phyloP scores from a whole-genome alignment of 352 stramenopile species.

The Phytophthora palmivora region DNA sequence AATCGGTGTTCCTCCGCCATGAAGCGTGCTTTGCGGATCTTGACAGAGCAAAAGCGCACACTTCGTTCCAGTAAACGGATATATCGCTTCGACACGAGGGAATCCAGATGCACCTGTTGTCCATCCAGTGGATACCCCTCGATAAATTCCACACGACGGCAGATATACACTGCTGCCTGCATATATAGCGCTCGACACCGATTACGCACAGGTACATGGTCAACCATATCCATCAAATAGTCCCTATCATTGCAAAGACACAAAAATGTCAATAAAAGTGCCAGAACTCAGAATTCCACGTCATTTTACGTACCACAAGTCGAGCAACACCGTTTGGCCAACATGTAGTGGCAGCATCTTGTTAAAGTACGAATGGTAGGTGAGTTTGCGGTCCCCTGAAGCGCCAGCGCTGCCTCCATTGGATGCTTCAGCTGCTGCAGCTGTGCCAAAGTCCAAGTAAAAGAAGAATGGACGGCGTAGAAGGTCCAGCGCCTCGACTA shows the following conservation, averaged over 20 bases:
- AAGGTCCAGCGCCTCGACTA: conserved; percentile 67
- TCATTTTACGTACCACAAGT: conserved; percentile 61
- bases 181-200: conserved; percentile 75
- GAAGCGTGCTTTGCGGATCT: conserved; percentile 71
- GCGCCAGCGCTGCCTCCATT: conserved; percentile 32
- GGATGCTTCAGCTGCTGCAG: conserved; percentile 28
- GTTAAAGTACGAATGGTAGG: conserved; percentile 70
- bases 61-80: conserved; percentile 65
- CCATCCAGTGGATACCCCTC: conserved; percentile 66
- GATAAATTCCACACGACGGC: conserved; percentile 82
- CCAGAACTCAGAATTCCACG: background rate
- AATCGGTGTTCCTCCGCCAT: conserved; percentile 77
- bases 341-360: conserved; percentile 74
- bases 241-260: conserved; percentile 42
- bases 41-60: conserved; percentile 62
- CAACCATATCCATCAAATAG: conserved; percentile 86
- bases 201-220: conserved; percentile 77
- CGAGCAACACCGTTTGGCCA: conserved; percentile 75
- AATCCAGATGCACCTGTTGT: conserved; percentile 57
- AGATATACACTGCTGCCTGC: conserved; percentile 74
- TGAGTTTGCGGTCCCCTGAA: conserved; percentile 55
- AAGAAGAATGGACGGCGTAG: conserved; percentile 79
- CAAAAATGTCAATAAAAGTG: conserved; percentile 3
- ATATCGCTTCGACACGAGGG: conserved; percentile 66
- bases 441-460: conserved; percentile 71